phyloP scores from a whole-genome alignment of 2,329 filamentous ascomycete genomes.

The Paradendryphiella salina region DNA sequence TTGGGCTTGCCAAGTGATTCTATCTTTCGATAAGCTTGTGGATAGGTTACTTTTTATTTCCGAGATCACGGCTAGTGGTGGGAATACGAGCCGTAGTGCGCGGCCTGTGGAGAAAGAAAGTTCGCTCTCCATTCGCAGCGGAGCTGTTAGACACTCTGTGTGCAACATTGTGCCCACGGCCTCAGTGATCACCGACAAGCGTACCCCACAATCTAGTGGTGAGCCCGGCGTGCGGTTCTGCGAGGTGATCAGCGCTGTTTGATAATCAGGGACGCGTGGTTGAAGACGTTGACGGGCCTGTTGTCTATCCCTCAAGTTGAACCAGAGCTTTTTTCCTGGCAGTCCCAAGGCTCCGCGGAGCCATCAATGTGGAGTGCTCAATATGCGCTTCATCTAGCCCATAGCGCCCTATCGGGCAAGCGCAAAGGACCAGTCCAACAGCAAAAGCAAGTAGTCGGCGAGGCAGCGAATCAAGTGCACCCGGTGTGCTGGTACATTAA shows the following conservation, averaged over 20 bases:
- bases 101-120: slow-evolving; percentile 15
- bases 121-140: neutral
- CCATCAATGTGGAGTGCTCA: slow-evolving; percentile 1
- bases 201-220: slow-evolving; percentile 22
- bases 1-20: slow-evolving; percentile 18
- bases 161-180: slow-evolving; percentile 21
- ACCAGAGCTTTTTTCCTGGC: neutral
- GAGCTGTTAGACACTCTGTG: slow-evolving; percentile 4
- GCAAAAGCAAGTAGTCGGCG: slow-evolving; percentile 19
- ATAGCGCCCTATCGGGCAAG: slow-evolving; percentile 4
- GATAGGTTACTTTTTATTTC: slow-evolving; percentile 21
- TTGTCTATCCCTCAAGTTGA: neutral
- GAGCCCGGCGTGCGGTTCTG: slow-evolving; percentile 31
- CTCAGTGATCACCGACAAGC: slow-evolving; percentile 28
- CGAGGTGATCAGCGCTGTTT: slow-evolving; percentile 10
- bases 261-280: slow-evolving; percentile 12
- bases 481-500: slow-evolving; percentile 20
- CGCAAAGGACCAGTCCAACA: slow-evolving; percentile 4
- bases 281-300: slow-evolving; percentile 6
- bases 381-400: slow-evolving; percentile 1
- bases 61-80: slow-evolving; percentile 10
- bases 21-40: slow-evolving; percentile 18
- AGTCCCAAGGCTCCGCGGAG: neutral
- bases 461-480: slow-evolving; percentile 22
- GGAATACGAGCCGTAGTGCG: slow-evolving; percentile 4